A percentile compares a stretch with the other conserved stretches of the same genome.
phyloP scores from a whole-genome alignment of 495 filamentous ascomycete genomes.

The Xylaria bambusicola region DNA sequence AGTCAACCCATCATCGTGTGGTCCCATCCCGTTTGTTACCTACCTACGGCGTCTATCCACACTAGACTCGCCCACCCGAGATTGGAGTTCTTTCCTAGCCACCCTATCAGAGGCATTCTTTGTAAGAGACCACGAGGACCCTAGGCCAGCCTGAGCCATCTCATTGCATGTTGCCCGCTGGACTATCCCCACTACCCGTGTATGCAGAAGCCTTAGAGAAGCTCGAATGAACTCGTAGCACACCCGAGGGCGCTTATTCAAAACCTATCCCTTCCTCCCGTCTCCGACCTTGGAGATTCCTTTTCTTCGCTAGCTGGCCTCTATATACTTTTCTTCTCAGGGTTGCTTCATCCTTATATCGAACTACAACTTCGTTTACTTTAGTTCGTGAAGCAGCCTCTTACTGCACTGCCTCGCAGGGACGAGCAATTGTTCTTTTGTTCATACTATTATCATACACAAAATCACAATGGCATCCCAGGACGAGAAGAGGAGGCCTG shows the following conservation, averaged over 20 bases:
- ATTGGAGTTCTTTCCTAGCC: constrained; percentile 30
- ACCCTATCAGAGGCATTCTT: constrained; percentile 32
- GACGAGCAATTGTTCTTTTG: constrained; percentile 38
- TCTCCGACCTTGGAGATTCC: constrained; percentile 34
- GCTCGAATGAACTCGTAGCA: constrained; percentile 35
- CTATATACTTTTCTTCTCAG: constrained; percentile 43
- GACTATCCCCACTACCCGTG: constrained; percentile 32
- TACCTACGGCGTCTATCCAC: constrained; percentile 36
- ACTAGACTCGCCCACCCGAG: constrained; percentile 29
- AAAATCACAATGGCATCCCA: constrained; percentile 28
- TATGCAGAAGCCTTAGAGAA: constrained; percentile 44
- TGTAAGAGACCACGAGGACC: constrained; percentile 23
- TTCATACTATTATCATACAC: constrained; percentile 26
- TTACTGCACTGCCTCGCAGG: constrained; percentile 26
- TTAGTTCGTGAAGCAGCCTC: constrained; percentile 22
- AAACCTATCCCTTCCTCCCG: constrained; percentile 50
- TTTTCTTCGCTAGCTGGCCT: constrained; percentile 57
- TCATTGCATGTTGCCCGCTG: constrained; percentile 31
- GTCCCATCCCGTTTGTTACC: constrained; percentile 11
- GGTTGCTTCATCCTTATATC: constrained; percentile 34
- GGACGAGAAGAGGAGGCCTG: constrained; percentile 54
- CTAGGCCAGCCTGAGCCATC: constrained; percentile 33
- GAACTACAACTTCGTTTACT: constrained; percentile 21
- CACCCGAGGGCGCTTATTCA: constrained; percentile 53
- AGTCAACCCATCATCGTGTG: constrained; percentile 18